Evolutionary conservation across 176 grass and related monocot species (phyloP), one percentile per base, ranked within the genome.

Genomic region (Paspalum vaginatum): DNA sequence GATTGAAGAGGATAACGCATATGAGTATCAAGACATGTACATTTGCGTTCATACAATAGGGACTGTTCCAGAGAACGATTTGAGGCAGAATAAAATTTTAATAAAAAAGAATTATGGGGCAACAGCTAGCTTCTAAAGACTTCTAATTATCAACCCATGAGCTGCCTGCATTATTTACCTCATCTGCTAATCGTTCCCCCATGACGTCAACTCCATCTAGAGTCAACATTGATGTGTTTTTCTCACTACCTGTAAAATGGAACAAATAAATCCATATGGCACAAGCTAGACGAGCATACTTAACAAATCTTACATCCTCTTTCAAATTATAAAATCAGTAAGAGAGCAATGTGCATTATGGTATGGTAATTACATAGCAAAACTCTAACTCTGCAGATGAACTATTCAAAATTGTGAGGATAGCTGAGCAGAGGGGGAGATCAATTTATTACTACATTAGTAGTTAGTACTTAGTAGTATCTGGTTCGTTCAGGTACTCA

Each of bases 161-260:
- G 40, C 25, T 18, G 37, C 14, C 56, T 68, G 21, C 21, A 15
- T 15, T 22, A 64, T 54, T 83, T 81, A 91, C 94, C 84, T 94
- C 91, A 86, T 97, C 79, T 56, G 89, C 89, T 84, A 97, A 88
- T 9, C 87, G 89, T 63, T 94, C 78, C 7, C 91, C 94, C 91
- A 91, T 97, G 65, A 91, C 75, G 9, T 94, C 94, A 61, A 97
- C 89, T 72, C 94, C 94, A 52, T 88, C 89, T 66, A 97, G 67
- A 64, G 88, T 94, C 65, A 97, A 83, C 16, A 61, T 76, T 53
- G 89, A 70, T 52, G 81, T 72, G 68, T 97, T 97, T 88, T 81
- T 93, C 66, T 94, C 94, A 90, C 89, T 97, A 43, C 89, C 89
- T 97, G 89, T 26, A 83, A 83, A 71, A 58, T 39, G 7, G 21